Conservation (phyloP, 306 rosid genomes). For the Cicer cuneatum region DNA sequence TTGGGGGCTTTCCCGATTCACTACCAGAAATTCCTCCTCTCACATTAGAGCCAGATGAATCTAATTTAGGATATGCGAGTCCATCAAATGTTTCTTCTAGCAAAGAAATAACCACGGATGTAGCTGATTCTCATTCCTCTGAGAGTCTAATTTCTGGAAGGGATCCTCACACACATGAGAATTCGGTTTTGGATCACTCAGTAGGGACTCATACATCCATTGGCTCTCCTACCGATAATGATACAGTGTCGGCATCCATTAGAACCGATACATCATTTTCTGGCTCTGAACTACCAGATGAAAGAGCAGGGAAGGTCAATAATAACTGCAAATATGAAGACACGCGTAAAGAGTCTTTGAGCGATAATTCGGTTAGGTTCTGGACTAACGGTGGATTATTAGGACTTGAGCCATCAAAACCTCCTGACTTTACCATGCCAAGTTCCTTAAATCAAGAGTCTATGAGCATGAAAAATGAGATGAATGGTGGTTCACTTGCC, state of each 20-base stretch:
- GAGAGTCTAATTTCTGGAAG: slow-evolving; percentile 42
- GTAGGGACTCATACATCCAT: slow-evolving; percentile 32
- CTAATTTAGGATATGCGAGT: slow-evolving; percentile 30
- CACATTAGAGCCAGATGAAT: slow-evolving; percentile 33
- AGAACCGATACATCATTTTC: slow-evolving; percentile 41
- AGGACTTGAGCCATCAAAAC: slow-evolving; percentile 97
- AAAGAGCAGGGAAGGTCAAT: slow-evolving; percentile 46
- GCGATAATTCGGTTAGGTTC: slow-evolving; percentile 64
- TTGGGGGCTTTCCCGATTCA: slow-evolving; percentile 36
- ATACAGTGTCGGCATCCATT: slow-evolving; percentile 52
- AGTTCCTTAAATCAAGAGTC: slow-evolving; percentile 54
- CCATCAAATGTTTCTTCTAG: slow-evolving; percentile 41
- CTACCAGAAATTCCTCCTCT: slow-evolving; percentile 45
- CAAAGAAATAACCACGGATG: slow-evolving; percentile 36
- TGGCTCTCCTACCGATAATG: slow-evolving; percentile 39
- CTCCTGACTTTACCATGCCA: slow-evolving; percentile 72
- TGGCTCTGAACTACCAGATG: slow-evolving; percentile 51
- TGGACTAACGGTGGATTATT: slow-evolving; percentile 98
- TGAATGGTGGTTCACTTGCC: slow-evolving; percentile 42
- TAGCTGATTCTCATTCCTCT: slow-evolving; percentile 41
- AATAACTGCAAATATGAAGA: slow-evolving; percentile 54
- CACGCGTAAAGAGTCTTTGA: slow-evolving; percentile 50
- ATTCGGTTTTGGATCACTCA: slow-evolving; percentile 48
- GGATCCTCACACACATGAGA: slow-evolving; percentile 44
- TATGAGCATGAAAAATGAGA: slow-evolving; percentile 44